These are phyloP conservation scores for Salix exigua DNA, from an alignment of 345 rosid genomes.

Conservation along the genomic window DNA sequence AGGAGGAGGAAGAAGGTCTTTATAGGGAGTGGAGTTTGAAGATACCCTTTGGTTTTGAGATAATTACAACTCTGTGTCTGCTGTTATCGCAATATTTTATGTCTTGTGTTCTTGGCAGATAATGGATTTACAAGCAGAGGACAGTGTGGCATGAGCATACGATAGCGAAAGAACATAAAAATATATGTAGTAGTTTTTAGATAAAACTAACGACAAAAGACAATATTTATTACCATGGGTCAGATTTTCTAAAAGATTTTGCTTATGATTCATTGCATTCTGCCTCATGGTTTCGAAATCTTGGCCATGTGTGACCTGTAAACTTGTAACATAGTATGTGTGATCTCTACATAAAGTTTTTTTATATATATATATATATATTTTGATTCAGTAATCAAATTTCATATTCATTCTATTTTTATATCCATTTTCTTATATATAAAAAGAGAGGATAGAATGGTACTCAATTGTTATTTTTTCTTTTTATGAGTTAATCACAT, in stretches of 20 bases:
- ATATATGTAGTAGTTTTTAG: not conserved
- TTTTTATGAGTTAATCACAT: too few relatives aligned
- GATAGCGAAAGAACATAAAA: not conserved
- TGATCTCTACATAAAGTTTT: not conserved
- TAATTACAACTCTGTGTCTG: conserved; percentile 43
- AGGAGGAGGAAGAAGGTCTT: conserved; percentile 22
- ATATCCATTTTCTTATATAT: too few relatives aligned
- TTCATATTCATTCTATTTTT: too few relatives aligned
- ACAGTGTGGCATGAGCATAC: not conserved
- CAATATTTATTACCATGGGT: not conserved
- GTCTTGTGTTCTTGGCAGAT: not conserved
- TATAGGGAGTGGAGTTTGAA: conserved; percentile 25
- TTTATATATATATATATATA: too few relatives aligned
- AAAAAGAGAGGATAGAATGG: too few relatives aligned
- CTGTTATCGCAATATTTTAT: not conserved
- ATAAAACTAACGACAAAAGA: conserved; percentile 6
- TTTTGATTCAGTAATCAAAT: too few relatives aligned
- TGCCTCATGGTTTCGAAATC: not conserved
- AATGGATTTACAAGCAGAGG: conserved; percentile 4
- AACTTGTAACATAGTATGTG: not conserved
- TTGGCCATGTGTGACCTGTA: not conserved
- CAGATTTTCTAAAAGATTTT: not conserved
- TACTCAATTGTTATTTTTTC: too few relatives aligned
- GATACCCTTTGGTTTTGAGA: conserved; percentile 31
- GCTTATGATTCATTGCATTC: conserved; percentile 15